A percentile compares a stretch with the other conserved stretches of the same genome.
Evolutionary conservation across 2,329 filamentous ascomycete species (phyloP).

Genomic region (Penicillium sp.): DNA sequence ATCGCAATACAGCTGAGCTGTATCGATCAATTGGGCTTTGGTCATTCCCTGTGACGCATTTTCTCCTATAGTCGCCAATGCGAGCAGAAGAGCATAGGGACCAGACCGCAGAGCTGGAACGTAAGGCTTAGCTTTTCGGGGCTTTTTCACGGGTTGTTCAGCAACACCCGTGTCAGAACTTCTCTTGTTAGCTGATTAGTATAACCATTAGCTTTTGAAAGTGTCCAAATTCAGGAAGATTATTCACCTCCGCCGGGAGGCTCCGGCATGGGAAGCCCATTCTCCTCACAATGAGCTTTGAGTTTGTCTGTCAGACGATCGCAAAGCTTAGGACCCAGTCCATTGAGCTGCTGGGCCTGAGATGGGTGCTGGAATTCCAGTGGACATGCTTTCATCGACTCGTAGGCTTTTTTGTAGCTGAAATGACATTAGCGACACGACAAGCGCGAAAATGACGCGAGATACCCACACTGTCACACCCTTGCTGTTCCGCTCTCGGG

Average conservation of each 20-base stretch:
- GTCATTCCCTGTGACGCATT: slow-evolving; percentile 60
- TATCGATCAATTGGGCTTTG: slow-evolving; percentile 67
- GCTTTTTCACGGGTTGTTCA: slow-evolving; percentile 56
- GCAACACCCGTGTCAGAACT: slow-evolving; percentile 29
- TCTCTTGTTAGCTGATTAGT: slow-evolving; percentile 29
- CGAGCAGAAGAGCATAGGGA: slow-evolving; percentile 70
- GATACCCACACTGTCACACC: slow-evolving; percentile 55
- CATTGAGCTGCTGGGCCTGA: slow-evolving; percentile 70
- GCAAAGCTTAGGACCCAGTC: slow-evolving; percentile 72
- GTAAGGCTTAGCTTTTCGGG: slow-evolving; percentile 62
- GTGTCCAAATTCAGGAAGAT: not conserved
- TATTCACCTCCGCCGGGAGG: slow-evolving; percentile 48
- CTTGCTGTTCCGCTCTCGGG: slow-evolving; percentile 68
- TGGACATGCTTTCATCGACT: slow-evolving; percentile 74
- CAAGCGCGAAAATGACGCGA: not conserved
- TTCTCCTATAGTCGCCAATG: slow-evolving; percentile 61
- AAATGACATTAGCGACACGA: slow-evolving; percentile 6
- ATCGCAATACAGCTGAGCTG: slow-evolving; percentile 71
- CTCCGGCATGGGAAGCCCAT: slow-evolving; percentile 68
- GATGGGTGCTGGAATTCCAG: slow-evolving; percentile 70
- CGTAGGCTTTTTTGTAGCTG: slow-evolving; percentile 75
- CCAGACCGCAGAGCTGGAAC: slow-evolving; percentile 73
- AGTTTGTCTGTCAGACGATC: slow-evolving; percentile 64
- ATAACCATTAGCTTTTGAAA: no score
- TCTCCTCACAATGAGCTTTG: slow-evolving; percentile 61